These are phyloP conservation scores for Colletotrichum abscissum DNA, from an alignment of 2,329 filamentous ascomycete species.

Conservation along the genomic window DNA sequence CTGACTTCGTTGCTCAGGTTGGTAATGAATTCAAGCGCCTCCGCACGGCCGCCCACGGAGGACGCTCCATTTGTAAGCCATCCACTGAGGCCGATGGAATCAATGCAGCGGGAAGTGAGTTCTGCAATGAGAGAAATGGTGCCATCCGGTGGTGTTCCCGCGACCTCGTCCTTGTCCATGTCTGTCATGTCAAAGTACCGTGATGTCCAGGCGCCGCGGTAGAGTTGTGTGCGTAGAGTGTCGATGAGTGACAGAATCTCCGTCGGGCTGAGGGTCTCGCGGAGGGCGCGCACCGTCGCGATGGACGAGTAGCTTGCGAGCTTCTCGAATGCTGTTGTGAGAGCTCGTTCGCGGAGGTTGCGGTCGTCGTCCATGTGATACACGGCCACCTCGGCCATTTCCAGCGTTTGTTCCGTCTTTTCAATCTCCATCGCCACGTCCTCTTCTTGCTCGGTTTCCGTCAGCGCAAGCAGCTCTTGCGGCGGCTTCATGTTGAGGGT, in stretches of 20 bases:
- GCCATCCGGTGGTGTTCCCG: constrained; percentile 67
- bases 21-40: constrained; percentile 72
- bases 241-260: constrained; percentile 79
- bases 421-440: constrained; percentile 66
- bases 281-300: constrained; percentile 71
- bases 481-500: constrained; percentile 65
- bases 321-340: constrained; percentile 77
- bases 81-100: constrained; percentile 79
- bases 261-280: constrained; percentile 71
- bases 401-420: constrained; percentile 72
- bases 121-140: constrained; percentile 78
- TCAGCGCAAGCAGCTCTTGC: constrained; percentile 33
- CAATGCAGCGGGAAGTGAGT: constrained; percentile 78
- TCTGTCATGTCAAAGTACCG: constrained; percentile 72
- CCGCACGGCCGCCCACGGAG: constrained; percentile 60
- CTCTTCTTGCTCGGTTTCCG: constrained; percentile 41
- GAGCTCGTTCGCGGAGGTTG: constrained; percentile 69
- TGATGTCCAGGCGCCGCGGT: constrained; percentile 80
- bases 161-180: constrained; percentile 53
- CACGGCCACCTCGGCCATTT: constrained; percentile 75
- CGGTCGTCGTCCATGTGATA: constrained; percentile 75
- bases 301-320: constrained; percentile 73
- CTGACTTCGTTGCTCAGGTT: constrained; percentile 76
- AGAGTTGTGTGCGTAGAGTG: constrained; percentile 78
- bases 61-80: constrained; percentile 73